A percentile compares a stretch with the other conserved stretches of the same genome.
Conservation (phyloP, 1,139 yeast species). For the Geotrichum citri-aurantii region DNA sequence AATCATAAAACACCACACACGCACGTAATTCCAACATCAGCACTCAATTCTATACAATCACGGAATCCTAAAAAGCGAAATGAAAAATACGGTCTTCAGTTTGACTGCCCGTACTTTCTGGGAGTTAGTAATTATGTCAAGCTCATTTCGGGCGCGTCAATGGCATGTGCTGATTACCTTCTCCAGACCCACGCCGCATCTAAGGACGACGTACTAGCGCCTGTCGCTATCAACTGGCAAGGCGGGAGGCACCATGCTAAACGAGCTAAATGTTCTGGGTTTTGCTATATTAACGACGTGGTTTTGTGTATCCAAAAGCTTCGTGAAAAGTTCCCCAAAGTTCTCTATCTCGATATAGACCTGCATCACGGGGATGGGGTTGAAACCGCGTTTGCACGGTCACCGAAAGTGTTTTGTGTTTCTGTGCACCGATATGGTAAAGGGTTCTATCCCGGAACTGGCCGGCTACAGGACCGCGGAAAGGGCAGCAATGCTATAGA, state of each 20-base stretch:
- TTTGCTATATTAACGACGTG: conserved; percentile 68
- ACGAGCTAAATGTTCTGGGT: conserved; percentile 57
- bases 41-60: background rate
- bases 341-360: conserved; percentile 66
- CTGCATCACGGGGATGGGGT: conserved; percentile 82
- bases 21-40: conserved; percentile 1
- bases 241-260: conserved; percentile 76
- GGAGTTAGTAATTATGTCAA: conserved; percentile 47
- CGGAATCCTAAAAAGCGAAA: conserved; percentile 4
- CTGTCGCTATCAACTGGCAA: conserved; percentile 61
- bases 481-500: conserved; percentile 27
- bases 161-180: conserved; percentile 44
- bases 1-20: background rate
- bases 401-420: conserved; percentile 53
- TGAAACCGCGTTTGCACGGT: conserved; percentile 54
- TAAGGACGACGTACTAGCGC: conserved; percentile 6
- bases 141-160: conserved; percentile 53
- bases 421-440: conserved; percentile 59
- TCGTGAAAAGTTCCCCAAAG: conserved; percentile 43
- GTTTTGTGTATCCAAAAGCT: conserved; percentile 49
- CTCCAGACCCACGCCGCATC: background rate
- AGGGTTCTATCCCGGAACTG: conserved; percentile 76
- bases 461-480: conserved; percentile 39
- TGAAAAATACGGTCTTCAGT: conserved; percentile 36
- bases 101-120: conserved; percentile 64